Conservation (phyloP, 495 filamentous ascomycete genomes). For the Immersiella caudata region DNA sequence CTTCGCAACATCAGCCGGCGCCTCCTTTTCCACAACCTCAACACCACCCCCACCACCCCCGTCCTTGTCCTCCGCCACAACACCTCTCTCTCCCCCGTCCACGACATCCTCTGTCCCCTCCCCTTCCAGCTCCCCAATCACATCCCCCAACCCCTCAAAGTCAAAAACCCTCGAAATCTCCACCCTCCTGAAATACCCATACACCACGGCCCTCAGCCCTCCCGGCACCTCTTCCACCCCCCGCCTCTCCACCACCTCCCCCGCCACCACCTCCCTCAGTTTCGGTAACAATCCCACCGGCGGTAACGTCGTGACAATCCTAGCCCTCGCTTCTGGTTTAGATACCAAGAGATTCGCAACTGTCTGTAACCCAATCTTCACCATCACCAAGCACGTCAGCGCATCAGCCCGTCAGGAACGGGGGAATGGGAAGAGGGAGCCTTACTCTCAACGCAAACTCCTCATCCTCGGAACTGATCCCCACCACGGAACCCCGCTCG, state of each 20-base stretch:
- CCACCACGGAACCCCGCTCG: constrained; percentile 51
- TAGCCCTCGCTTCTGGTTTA: constrained; percentile 16
- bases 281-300: constrained; percentile 35
- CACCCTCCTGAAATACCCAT: constrained; percentile 51
- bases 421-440: constrained; percentile 16
- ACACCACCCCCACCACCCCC: neutral
- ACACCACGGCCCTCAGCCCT: constrained; percentile 22
- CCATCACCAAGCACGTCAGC: neutral
- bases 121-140: constrained; percentile 48
- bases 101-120: neutral
- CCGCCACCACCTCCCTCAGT: constrained; percentile 38
- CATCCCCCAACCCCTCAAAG: constrained; percentile 59
- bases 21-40: neutral
- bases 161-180: constrained; percentile 63
- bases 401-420: neutral
- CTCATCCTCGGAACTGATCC: constrained; percentile 50
- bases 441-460: constrained; percentile 45
- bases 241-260: constrained; percentile 26
- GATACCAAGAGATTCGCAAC: constrained; percentile 33
- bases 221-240: constrained; percentile 17
- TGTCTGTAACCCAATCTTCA: constrained; percentile 44
- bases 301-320: constrained; percentile 45
- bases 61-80: neutral
- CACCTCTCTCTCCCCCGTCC: neutral
- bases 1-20: neutral